A percentile compares a stretch with the other conserved stretches of the same genome.
Conservation (phyloP, 1,284 basidiomycete species). For the Cutaneotrichosporon sp. region DNA sequence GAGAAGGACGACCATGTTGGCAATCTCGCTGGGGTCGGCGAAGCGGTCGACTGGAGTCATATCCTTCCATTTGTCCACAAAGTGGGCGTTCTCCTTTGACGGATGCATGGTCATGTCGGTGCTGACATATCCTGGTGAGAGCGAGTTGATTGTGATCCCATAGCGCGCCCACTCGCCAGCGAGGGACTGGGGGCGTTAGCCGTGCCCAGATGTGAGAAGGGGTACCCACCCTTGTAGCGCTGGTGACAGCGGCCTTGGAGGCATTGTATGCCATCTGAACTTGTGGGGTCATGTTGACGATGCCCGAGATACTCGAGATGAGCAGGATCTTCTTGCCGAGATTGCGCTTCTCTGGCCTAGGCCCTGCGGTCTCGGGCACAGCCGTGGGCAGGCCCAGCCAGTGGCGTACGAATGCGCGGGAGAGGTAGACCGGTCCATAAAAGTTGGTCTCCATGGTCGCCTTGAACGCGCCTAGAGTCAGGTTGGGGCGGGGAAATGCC, state of each 20-base stretch:
- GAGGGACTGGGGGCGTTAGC: constrained; percentile 22
- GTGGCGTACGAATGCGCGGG: constrained; percentile 36
- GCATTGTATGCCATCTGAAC: constrained; percentile 46
- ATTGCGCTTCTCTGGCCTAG: not conserved
- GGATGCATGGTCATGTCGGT: constrained; percentile 48
- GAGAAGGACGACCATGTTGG: constrained; percentile 37
- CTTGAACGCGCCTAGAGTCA: constrained; percentile 24
- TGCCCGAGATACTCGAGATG: constrained; percentile 43
- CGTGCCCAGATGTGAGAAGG: no score
- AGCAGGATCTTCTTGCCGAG: constrained; percentile 47
- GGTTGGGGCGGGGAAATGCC: not conserved
- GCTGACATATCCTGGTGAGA: constrained; percentile 47
- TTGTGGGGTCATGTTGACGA: constrained; percentile 47
- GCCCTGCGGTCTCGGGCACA: not conserved
- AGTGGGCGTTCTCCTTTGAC: constrained; percentile 22
- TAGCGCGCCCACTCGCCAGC: constrained; percentile 46
- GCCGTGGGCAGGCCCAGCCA: constrained; percentile 35
- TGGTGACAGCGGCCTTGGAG: constrained; percentile 43
- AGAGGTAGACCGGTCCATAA: constrained; percentile 40
- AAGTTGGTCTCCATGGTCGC: constrained; percentile 41
- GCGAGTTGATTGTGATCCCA: constrained; percentile 43
- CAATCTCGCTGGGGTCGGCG: constrained; percentile 38
- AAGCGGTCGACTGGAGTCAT: constrained; percentile 42
- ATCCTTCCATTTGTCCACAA: constrained; percentile 34
- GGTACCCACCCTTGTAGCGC: constrained; percentile 29